These are phyloP conservation scores for Trypanosoma conorhini DNA, from an alignment of 208 protist species.

Conservation along the genomic window DNA sequence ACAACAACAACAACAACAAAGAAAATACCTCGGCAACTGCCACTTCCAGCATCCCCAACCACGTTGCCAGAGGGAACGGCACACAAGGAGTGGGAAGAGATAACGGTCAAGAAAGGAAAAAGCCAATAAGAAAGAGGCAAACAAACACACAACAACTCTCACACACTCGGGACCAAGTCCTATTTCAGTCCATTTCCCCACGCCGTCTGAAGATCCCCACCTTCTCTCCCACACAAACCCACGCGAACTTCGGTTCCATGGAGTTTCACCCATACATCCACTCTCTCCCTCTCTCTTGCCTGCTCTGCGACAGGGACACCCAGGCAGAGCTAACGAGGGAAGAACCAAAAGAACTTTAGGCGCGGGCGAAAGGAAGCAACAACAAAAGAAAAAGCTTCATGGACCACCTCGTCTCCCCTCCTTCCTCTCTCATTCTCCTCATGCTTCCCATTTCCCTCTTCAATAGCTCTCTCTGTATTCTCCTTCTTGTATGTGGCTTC, in stretches of 20 bases:
- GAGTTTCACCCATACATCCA: not conserved
- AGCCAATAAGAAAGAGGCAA: not conserved
- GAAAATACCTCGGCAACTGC: not conserved
- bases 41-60: not conserved
- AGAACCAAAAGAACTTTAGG: not conserved
- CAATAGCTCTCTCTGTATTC: not conserved
- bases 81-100: not conserved
- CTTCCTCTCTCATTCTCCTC: not conserved
- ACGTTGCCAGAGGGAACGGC: not conserved
- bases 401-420: not conserved
- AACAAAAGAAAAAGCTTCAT: not conserved
- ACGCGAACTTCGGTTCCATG: not conserved
- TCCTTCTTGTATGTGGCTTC: not conserved
- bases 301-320: not conserved
- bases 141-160: not conserved
- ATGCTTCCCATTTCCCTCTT: not conserved
- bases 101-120: not conserved
- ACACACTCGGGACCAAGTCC: not conserved
- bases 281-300: not conserved
- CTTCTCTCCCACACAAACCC: not conserved
- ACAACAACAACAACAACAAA: not conserved
- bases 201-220: not conserved
- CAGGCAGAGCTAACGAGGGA: not conserved
- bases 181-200: not conserved
- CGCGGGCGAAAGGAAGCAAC: not conserved